Conservation (phyloP, 306 rosid species). For the Gleditsia sinensis region DNA sequence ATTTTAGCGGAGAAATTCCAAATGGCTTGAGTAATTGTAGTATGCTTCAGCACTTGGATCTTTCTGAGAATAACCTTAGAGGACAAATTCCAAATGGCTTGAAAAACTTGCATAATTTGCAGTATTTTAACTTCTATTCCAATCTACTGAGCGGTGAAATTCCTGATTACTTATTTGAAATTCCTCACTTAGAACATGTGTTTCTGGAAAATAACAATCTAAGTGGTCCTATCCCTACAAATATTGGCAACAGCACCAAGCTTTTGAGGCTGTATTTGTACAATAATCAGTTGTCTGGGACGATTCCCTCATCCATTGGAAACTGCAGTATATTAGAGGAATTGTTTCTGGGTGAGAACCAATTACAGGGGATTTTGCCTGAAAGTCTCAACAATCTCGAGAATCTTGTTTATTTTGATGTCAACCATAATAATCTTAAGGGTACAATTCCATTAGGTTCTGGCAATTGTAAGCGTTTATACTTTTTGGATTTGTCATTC, state of each 20-base stretch:
- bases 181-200: constrained; percentile 35
- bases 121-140: constrained; percentile 20
- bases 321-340: constrained; percentile 46
- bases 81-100: constrained; percentile 28
- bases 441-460: constrained; percentile 52
- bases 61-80: constrained; percentile 37
- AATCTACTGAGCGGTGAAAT: constrained; percentile 44
- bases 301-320: constrained; percentile 53
- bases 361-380: constrained; percentile 49
- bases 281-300: constrained; percentile 44
- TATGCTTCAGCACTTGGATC: constrained; percentile 41
- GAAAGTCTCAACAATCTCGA: constrained; percentile 45
- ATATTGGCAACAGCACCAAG: constrained; percentile 48
- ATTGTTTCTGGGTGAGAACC: constrained; percentile 34
- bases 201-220: constrained; percentile 39
- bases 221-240: constrained; percentile 50
- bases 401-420: constrained; percentile 35
- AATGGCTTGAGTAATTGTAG: constrained; percentile 15
- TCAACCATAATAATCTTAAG: constrained; percentile 39
- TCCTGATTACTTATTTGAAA: constrained; percentile 46
- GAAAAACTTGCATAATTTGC: constrained; percentile 29
- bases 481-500: constrained; percentile 44
- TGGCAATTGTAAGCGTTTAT: constrained; percentile 39
- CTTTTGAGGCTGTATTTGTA: constrained; percentile 28
- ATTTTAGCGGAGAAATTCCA: background rate